Evolutionary conservation across 129 eudicot species (phyloP), one percentile per base, ranked within the genome.

Genomic region (Lonicera japonica): DNA sequence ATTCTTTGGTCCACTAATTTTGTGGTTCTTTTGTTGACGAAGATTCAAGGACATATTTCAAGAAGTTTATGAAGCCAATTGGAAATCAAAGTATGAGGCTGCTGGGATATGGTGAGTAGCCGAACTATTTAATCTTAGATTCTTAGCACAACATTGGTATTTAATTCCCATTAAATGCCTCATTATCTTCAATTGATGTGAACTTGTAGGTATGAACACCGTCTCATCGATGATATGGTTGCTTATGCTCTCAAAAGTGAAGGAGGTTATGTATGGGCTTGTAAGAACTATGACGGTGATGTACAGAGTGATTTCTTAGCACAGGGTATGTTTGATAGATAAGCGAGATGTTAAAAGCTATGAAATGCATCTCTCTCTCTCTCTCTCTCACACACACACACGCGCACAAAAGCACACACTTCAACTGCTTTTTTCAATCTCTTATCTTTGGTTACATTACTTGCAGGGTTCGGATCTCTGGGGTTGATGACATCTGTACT

Each of bases 211-310:
- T 92, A 92, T 73, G 99, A 92, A 63, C 99, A 92, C 79, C 99
- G 99, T 65, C 90, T 92, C 21, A 92, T 92, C 48, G 99, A 92
- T 64, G 99, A 92, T 73, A 92, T 92, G 99, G 99, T 92, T 82
- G 99, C 99, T 25, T 92, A 87, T 68, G 91, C 96, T 72, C 91
- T 92, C 9, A 92, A 92, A 91, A 92, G 96, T 48, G 99, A 88
- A 23, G 99, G 99, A 58, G 99, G 91, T 70, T 92, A 92, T 68
- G 99, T 92, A 18, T 92, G 99, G 99, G 99, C 99, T 62, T 92
- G 99, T 85, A 92, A 92, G 73, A 92, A 92, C 76, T 92, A 92
- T 54, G 99, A 92, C 78, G 99, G 99, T 18, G 99, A 92, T 76
- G 99, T 92, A 46, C 99, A 92, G 69, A 92, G 99, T 70, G 99